Percentiles rank a stretch among this genome's conserved stretches.
Conservation (phyloP, 1,284 basidiomycete genomes). For the Chiua sp. region DNA sequence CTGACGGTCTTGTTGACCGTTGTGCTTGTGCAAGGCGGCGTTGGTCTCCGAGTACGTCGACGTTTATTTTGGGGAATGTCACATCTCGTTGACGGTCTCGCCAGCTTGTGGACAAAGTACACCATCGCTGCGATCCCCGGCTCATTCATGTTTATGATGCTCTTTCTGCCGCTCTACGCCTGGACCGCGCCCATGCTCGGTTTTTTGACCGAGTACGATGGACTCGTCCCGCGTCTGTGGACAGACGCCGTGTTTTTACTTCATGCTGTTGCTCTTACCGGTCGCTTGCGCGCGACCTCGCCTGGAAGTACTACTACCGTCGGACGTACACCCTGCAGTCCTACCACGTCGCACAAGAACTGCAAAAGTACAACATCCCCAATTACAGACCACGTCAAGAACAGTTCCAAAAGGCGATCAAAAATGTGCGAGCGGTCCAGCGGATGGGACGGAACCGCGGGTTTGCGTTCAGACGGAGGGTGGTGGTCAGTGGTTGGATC, state of each 20-base stretch:
- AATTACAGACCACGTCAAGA: slow-evolving; percentile 98
- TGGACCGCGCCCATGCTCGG: slow-evolving; percentile 86
- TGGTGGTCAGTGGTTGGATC: slow-evolving; percentile 58
- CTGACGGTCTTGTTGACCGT: slow-evolving; percentile 93
- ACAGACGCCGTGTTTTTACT: slow-evolving; percentile 88
- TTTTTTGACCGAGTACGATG: slow-evolving; percentile 90
- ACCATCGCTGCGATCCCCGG: slow-evolving; percentile 97
- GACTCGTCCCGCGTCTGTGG: slow-evolving; percentile 90
- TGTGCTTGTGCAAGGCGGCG: slow-evolving; percentile 96
- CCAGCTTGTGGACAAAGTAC: slow-evolving; percentile 98
- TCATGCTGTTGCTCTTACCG: slow-evolving; percentile 89
- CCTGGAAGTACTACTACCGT: slow-evolving; percentile 97
- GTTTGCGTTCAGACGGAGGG: slow-evolving; percentile 96
- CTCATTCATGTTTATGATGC: slow-evolving; percentile 95
- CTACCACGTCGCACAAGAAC: slow-evolving; percentile 97
- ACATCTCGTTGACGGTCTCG: neutral
- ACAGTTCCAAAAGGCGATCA: slow-evolving; percentile 98
- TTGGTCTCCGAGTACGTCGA: slow-evolving; percentile 91
- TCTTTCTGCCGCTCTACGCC: slow-evolving; percentile 92
- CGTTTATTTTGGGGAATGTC: too few relatives aligned
- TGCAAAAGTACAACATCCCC: slow-evolving; percentile 97
- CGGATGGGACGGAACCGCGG: slow-evolving; percentile 93
- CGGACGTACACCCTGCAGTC: slow-evolving; percentile 90
- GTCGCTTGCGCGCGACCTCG: slow-evolving; percentile 92
- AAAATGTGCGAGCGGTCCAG: slow-evolving; percentile 96